A percentile compares a stretch with the other conserved stretches of the same genome.
Conservation (phyloP, 768 basidiomycete genomes). For the Phylloporus arenicola region DNA sequence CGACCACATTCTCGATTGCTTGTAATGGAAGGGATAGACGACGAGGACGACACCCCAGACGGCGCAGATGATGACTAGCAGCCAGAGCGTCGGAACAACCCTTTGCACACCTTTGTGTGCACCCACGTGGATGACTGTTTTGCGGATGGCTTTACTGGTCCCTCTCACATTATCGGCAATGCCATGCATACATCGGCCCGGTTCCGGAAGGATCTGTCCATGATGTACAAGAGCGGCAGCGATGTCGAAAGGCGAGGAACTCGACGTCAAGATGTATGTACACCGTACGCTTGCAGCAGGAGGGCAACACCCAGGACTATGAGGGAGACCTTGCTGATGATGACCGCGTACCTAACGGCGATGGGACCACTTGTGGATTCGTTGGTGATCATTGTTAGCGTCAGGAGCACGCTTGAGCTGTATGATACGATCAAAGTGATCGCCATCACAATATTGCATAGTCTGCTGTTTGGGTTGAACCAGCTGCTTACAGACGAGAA, state of each 20-base stretch:
- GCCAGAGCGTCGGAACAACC: slow-evolving; percentile 21
- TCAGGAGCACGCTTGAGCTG: slow-evolving; percentile 21
- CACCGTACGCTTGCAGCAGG: too few relatives aligned
- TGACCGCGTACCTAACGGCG: too few relatives aligned
- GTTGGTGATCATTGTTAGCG: too few relatives aligned
- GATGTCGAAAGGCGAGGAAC: too few relatives aligned
- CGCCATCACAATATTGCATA: slow-evolving; percentile 18
- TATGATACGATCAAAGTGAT: slow-evolving; percentile 27
- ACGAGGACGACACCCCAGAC: slow-evolving; percentile 19
- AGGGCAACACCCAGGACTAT: too few relatives aligned
- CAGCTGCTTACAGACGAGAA: slow-evolving; percentile 15
- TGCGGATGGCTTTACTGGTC: slow-evolving; percentile 6
- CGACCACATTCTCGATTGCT: too few relatives aligned
- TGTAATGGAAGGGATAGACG: too few relatives aligned
- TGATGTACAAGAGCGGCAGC: too few relatives aligned
- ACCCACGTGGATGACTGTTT: slow-evolving; percentile 11
- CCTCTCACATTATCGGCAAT: slow-evolving; percentile 5
- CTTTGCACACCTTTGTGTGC: slow-evolving; percentile 21
- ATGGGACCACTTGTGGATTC: too few relatives aligned
- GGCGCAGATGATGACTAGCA: slow-evolving; percentile 15
- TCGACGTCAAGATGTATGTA: too few relatives aligned
- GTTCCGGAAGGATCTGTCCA: too few relatives aligned
- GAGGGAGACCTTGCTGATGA: too few relatives aligned
- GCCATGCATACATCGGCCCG: slow-evolving; percentile 24
- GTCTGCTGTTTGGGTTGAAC: slow-evolving; percentile 19